Evolutionary conservation across 169 alveolate species (phyloP), one percentile per base, ranked within the genome.

Genomic region (Plasmodium knowlesi): DNA sequence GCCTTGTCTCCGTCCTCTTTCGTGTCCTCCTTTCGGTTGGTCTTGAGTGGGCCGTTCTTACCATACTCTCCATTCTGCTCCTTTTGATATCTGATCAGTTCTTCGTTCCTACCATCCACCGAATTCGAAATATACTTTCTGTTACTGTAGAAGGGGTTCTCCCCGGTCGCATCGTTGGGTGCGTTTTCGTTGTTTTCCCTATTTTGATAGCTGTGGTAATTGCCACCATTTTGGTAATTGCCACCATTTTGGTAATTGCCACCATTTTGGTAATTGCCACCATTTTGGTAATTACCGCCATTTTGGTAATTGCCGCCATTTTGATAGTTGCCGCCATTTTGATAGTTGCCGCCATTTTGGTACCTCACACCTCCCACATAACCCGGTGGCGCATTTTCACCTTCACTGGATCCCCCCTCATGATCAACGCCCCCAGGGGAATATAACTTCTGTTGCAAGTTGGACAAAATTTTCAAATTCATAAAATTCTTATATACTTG

Each of bases 401-500:
- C 70, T 28, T 89, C 94, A 78, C 82, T 79, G 80, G 70, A 25
- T 12, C 67, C 25, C 43, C 39, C 72, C 43, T 67, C 94, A 46
- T 89, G 94, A 32, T 89, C 89, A 6, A 50, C 46, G 0, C 37
- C 6, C 41, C 46, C 71, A 14, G 39, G 72, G 12, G 86, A 79
- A 41, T 61, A 89, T 67, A 79, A 79, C 73, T 89, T 89, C 22
- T 89, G 94, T 67, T 89, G 94, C 37, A 89, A 61, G 16, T 80
- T 89, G 34, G 82, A 78, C 12, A 79, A 79, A 89, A 79, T 89
- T 54, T 89, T 79, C 34, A 89, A 70, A 32, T 89, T 89, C 94
- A 89, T 89, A 67, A 89, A 89, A 89, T 89, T 89, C 46, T 89
- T 89, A 89, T 89, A 89, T 41, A 89, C 94, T 25, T 89, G 94